Conservation (phyloP, 768 basidiomycete genomes). For the Suillus decipiens region DNA sequence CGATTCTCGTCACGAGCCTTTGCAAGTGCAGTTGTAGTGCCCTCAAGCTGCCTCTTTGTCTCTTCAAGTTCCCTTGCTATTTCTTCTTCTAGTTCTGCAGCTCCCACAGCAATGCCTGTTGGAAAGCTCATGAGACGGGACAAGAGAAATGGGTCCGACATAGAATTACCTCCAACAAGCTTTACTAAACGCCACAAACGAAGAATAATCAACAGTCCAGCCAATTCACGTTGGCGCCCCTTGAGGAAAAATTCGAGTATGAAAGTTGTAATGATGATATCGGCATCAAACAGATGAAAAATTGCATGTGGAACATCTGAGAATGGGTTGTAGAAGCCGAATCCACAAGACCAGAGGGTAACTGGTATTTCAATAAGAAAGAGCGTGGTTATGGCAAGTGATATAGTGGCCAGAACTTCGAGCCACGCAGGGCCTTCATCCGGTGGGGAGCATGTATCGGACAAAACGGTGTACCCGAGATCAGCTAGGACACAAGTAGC, state of each 20-base stretch:
- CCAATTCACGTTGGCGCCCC: conserved; percentile 71
- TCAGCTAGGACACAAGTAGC: conserved; percentile 72
- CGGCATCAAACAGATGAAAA: conserved; percentile 75
- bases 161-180: conserved; percentile 55
- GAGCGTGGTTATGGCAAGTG: conserved; percentile 65
- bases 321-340: conserved; percentile 62
- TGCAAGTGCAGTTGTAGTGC: conserved; percentile 43
- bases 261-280: conserved; percentile 73
- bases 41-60: conserved; percentile 50
- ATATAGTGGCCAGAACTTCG: conserved; percentile 58
- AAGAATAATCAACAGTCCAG: conserved; percentile 66
- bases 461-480: conserved; percentile 67
- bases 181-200: conserved; percentile 84
- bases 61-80: conserved; percentile 48
- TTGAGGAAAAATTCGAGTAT: conserved; percentile 67
- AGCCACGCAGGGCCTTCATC: conserved; percentile 61
- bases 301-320: conserved; percentile 52
- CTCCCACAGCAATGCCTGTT: conserved; percentile 73
- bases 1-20: conserved; percentile 55
- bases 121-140: conserved; percentile 8
- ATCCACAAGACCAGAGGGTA: conserved; percentile 65
- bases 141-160: background rate
- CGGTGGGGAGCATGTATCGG: conserved; percentile 46
- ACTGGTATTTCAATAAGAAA: conserved; percentile 81
- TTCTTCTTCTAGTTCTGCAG: conserved; percentile 68